Evolutionary conservation across 371 early-diverging fungal species (phyloP).

Genomic region (Circinella umbellata): DNA sequence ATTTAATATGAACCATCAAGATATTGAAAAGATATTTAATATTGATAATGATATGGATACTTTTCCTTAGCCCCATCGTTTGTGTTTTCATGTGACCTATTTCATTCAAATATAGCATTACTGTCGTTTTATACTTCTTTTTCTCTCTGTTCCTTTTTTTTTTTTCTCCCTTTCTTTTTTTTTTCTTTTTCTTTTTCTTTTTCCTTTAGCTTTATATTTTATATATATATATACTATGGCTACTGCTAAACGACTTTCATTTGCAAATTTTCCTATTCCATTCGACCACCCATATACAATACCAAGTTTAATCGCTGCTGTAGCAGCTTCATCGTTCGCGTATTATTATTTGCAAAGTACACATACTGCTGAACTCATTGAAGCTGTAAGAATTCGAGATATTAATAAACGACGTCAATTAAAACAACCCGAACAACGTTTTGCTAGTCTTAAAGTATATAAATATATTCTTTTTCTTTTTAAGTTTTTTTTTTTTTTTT

Average conservation of each 20-base stretch:
- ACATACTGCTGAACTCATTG: slow-evolving; percentile 44
- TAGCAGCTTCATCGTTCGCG: slow-evolving; percentile 45
- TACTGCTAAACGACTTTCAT: slow-evolving; percentile 41
- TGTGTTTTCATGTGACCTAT: neutral
- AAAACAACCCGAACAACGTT: slow-evolving; percentile 45
- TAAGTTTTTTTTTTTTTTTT: neutral
- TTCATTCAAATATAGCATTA: neutral
- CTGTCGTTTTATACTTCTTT: neutral
- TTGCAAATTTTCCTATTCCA: slow-evolving; percentile 58
- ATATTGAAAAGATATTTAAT: slow-evolving; percentile 78
- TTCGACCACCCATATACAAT: slow-evolving; percentile 55
- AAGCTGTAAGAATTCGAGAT: slow-evolving; percentile 45
- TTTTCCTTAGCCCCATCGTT: slow-evolving; percentile 33
- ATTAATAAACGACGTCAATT: slow-evolving; percentile 36
- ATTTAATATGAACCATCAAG: slow-evolving; percentile 71
- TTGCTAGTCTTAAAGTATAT: slow-evolving; percentile 44
- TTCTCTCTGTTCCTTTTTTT: neutral
- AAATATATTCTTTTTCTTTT: neutral
- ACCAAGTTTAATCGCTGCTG: slow-evolving; percentile 40
- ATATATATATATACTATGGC: slow-evolving; percentile 12
- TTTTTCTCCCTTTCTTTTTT: slow-evolving; percentile 4
- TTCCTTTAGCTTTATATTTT: neutral
- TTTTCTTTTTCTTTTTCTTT: neutral
- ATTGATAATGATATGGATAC: slow-evolving; percentile 87
- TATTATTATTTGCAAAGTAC: slow-evolving; percentile 51